Conservation (phyloP, 164 flowering plant genomes). For the Magnolia officinalis region DNA sequence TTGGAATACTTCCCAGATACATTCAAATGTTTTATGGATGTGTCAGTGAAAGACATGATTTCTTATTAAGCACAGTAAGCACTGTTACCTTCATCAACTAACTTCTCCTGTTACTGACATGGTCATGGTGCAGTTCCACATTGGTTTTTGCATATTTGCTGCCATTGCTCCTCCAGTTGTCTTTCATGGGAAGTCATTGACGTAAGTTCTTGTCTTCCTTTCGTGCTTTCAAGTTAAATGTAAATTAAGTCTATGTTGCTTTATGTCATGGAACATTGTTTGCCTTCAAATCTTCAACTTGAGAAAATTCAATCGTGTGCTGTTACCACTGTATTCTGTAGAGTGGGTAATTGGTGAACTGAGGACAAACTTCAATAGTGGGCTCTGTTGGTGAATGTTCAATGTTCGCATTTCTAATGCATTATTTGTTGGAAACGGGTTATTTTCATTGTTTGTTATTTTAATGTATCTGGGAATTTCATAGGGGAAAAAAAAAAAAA, state of each 20-base stretch:
- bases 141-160: too few species aligned
- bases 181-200: conserved; percentile 81
- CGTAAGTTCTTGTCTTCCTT: conserved; percentile 55
- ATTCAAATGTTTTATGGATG: too few species aligned
- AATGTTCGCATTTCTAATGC: too few species aligned
- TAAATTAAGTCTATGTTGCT: neutral
- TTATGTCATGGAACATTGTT: neutral
- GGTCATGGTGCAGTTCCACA: conserved; percentile 59
- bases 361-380: too few species aligned
- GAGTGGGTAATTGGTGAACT: too few species aligned
- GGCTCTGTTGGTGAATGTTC: too few species aligned
- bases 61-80: neutral
- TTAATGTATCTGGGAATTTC: too few species aligned
- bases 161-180: conserved; percentile 97
- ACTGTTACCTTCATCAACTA: neutral
- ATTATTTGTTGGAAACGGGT: too few species aligned
- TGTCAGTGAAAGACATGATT: too few species aligned
- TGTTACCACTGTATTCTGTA: neutral
- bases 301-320: neutral
- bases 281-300: neutral
- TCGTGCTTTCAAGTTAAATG: neutral
- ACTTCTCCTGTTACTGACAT: conserved; percentile 3
- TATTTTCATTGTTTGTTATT: too few species aligned
- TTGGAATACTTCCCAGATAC: too few species aligned
- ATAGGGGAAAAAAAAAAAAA: too few species aligned